Percentiles rank a stretch among this genome's conserved stretches.
Conservation (phyloP, 2,329 filamentous ascomycete genomes). For the Penicillium sumatraense region DNA sequence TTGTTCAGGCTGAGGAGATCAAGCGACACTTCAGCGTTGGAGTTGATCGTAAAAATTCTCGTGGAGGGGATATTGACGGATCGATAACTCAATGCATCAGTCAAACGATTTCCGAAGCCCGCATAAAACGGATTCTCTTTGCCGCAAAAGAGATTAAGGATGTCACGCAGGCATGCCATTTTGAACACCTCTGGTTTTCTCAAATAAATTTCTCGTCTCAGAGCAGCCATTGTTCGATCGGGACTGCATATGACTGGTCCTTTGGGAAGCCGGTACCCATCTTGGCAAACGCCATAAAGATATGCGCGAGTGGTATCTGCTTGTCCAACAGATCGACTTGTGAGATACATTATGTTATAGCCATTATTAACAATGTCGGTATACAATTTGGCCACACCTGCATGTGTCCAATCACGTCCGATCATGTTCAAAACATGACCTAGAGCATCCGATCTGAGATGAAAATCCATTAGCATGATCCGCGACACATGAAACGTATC, state of each 20-base stretch:
- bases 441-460: conserved; percentile 77
- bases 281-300: conserved; percentile 85
- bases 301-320: conserved; percentile 90
- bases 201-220: conserved; percentile 90
- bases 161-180: conserved; percentile 96
- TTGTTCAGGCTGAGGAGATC: conserved; percentile 90
- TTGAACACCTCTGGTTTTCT: conserved; percentile 99
- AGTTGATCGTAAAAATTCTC: conserved; percentile 98
- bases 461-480: conserved; percentile 21
- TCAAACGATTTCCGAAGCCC: conserved; percentile 94
- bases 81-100: conserved; percentile 93
- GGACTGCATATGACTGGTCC: conserved; percentile 95
- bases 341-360: conserved; percentile 99
- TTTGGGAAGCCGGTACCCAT: conserved; percentile 80
- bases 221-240: conserved; percentile 89
- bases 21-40: conserved; percentile 90
- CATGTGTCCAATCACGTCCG: conserved; percentile 96
- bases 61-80: conserved; percentile 94
- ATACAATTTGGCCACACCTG: conserved; percentile 95
- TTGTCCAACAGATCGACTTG: conserved; percentile 89
- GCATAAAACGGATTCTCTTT: conserved; percentile 89
- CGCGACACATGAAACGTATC: not conserved
- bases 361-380: conserved; percentile 94
- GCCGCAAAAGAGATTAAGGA: conserved; percentile 81
- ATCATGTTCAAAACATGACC: conserved; percentile 97